Evolutionary conservation across 2,329 filamentous ascomycete genomes (phyloP).

Genomic region (Juglanconis oblonga): DNA sequence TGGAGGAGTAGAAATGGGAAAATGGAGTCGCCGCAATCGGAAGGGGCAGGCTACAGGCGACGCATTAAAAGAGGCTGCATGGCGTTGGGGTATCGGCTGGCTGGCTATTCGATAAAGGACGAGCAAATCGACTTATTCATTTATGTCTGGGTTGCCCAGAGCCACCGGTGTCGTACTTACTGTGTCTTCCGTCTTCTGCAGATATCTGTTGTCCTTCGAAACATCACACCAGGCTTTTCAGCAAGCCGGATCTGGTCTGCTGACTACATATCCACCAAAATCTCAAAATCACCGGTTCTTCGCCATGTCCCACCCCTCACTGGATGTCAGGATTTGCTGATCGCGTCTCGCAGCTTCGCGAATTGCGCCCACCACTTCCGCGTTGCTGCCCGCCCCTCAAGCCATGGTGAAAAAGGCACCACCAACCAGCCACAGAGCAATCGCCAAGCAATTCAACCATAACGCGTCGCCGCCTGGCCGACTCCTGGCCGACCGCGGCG

Average conservation of each 20-base stretch:
- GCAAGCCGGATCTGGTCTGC: background rate
- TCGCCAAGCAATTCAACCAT: conserved; percentile 18
- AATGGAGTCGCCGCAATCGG: background rate
- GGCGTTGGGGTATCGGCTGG: conserved; percentile 14
- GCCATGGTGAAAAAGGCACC: conserved; percentile 18
- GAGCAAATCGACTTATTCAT: background rate
- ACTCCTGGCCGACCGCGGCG: conserved; percentile 15
- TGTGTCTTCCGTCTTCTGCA: background rate
- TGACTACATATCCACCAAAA: background rate
- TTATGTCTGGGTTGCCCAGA: background rate
- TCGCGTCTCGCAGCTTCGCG: background rate
- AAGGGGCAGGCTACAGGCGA: background rate
- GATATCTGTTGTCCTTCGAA: background rate
- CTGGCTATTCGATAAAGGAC: conserved; percentile 3
- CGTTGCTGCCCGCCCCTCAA: background rate
- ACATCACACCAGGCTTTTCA: background rate
- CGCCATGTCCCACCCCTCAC: background rate
- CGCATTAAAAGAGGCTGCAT: conserved; percentile 11
- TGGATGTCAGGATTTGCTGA: background rate
- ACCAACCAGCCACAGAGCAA: conserved; percentile 20
- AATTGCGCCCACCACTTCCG: background rate
- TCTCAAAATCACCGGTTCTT: no score
- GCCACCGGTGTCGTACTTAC: background rate
- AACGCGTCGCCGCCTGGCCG: conserved; percentile 10
- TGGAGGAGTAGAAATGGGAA: conserved; percentile 70